phyloP scores from a whole-genome alignment of 768 basidiomycete genomes.

The Macrolepiota dolichaula region DNA sequence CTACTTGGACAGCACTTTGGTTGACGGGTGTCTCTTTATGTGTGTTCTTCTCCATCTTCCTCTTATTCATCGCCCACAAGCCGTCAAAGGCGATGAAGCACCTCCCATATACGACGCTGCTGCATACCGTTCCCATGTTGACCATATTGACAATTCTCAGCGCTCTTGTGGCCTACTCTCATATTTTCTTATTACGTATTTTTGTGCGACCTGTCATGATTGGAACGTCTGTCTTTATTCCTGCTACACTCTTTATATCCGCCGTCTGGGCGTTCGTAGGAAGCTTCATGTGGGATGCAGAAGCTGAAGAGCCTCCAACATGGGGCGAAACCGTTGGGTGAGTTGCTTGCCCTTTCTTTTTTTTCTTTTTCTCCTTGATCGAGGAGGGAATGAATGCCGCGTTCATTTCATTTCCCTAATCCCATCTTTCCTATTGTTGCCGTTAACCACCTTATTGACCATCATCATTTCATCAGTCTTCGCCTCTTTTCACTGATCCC shows the following conservation, averaged over 20 bases:
- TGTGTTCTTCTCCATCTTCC: slow-evolving; percentile 59
- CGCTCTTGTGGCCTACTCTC: slow-evolving; percentile 67
- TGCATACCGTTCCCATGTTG: slow-evolving; percentile 77
- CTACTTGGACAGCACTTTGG: slow-evolving; percentile 69
- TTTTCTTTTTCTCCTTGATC: background rate
- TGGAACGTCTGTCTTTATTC: slow-evolving; percentile 71
- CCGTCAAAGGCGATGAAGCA: slow-evolving; percentile 34
- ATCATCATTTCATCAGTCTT: slow-evolving; percentile 38
- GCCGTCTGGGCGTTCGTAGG: slow-evolving; percentile 81
- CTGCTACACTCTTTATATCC: slow-evolving; percentile 68
- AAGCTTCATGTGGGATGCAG: slow-evolving; percentile 60
- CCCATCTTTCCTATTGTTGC: background rate
- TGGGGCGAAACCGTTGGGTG: slow-evolving; percentile 85
- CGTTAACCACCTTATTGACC: background rate
- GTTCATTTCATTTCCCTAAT: background rate
- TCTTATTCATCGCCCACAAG: slow-evolving; percentile 56
- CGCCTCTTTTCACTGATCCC: slow-evolving; percentile 79
- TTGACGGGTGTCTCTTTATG: slow-evolving; percentile 55
- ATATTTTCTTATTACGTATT: slow-evolving; percentile 72
- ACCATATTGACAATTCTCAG: slow-evolving; percentile 69
- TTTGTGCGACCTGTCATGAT: slow-evolving; percentile 86
- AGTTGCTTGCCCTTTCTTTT: slow-evolving; percentile 22
- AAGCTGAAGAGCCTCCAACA: slow-evolving; percentile 45
- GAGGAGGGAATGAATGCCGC: background rate
- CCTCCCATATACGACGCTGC: slow-evolving; percentile 65